Conservation (phyloP, 139 green algal genomes). For the Pleodorina starrii region DNA sequence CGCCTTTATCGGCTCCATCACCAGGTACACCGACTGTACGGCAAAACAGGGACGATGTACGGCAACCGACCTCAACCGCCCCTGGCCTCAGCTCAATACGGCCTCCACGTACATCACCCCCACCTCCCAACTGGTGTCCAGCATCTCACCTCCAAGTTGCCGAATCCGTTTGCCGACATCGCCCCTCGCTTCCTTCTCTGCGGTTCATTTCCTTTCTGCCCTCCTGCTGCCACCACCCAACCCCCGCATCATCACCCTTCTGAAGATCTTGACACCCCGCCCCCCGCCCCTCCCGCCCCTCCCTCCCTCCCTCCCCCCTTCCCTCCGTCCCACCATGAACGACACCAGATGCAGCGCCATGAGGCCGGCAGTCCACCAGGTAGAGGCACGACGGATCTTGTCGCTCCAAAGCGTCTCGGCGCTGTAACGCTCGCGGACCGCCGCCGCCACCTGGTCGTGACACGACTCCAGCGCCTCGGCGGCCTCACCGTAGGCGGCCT, state of each 20-base stretch:
- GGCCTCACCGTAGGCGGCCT: slow-evolving; percentile 35
- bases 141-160: too few relatives aligned
- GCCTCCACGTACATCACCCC: too few relatives aligned
- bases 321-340: slow-evolving; percentile 46
- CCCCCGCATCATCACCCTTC: too few relatives aligned
- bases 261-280: too few relatives aligned
- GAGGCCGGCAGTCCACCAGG: slow-evolving; percentile 68
- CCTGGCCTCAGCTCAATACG: too few relatives aligned
- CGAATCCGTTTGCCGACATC: too few relatives aligned
- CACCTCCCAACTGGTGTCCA: too few relatives aligned
- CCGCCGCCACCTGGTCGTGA: slow-evolving; percentile 49
- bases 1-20: slow-evolving; percentile 52
- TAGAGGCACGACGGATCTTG: slow-evolving; percentile 67
- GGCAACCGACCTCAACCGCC: too few relatives aligned
- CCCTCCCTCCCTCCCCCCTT: neutral
- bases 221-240: too few relatives aligned
- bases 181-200: too few relatives aligned
- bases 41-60: too few relatives aligned
- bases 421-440: slow-evolving; percentile 66
- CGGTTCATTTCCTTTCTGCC: too few relatives aligned
- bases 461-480: slow-evolving; percentile 41
- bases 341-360: slow-evolving; percentile 64
- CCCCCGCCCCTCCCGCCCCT: neutral
- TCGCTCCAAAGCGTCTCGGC: slow-evolving; percentile 68
- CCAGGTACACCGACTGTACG: slow-evolving; percentile 35